Base-by-base conservation (phyloP, 768 basidiomycete species). In the Agaricus bisporus region DNA sequence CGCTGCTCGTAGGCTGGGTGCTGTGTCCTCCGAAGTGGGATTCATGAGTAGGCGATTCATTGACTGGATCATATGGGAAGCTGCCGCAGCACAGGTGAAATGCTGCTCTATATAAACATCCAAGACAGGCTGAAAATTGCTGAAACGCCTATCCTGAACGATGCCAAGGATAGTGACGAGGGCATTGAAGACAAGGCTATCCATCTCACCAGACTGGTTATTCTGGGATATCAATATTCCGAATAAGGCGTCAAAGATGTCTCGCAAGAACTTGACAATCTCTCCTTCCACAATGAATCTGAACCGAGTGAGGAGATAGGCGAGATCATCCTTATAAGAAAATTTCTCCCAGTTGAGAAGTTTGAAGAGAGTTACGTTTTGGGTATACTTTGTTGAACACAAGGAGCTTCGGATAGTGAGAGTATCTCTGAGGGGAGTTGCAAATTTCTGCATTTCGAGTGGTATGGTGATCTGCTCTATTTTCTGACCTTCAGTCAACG, bases 201-300 rank as follows among this genome's bases (percentile, higher is more conserved):
- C 91, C 70, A 95, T 80, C 60, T 92, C 86, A 18, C 86, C 84
- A 5, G 79, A 66, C 54, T 83, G 83, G 59, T 95, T 94, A 58
- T 75, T 76, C 12, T 74, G 69, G 15, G 92, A 92, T 1, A 85
- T 75, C 46, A 98, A 76, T 57, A 98, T 92, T 14, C 83, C 86
- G 65, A 98, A 98, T 7, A 98, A 81, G 0, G 94, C 82, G 63
- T 98, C 92, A 64, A 98, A 93, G 58, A 95, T 91, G 63, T 91
- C 84, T 22, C 88, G 82, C 17, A 93, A 75, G 67, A 93, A 95
- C 66, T 94, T 95, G 66, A 95, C 88, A 35, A 95, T 92, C 69
- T 98, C 95, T 15, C 90, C 86, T 68, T 98, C 95, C 8, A 89
- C 86, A 15, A 94, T 93, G 64, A 94, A 98, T 2, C 87, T 86